These are phyloP conservation scores for Kazachstania psychrophila DNA, from an alignment of 805 yeast genomes.

Conservation along the genomic window DNA sequence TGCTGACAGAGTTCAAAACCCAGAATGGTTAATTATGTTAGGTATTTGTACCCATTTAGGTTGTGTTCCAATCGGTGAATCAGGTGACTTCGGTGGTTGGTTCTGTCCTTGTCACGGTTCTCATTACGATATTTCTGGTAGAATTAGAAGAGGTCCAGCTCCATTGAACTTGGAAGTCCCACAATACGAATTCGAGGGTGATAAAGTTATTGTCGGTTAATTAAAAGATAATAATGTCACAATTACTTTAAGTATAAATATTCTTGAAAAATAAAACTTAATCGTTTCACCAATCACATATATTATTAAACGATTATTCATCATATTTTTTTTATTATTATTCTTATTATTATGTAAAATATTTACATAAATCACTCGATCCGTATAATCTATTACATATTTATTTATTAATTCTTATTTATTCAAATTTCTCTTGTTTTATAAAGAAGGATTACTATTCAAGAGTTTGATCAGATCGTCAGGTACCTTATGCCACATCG, in stretches of 20 bases:
- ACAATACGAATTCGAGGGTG: conserved; percentile 75
- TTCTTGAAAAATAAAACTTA: no score
- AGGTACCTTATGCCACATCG: conserved; percentile 28
- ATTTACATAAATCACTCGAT: conserved; percentile 1
- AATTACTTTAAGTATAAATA: background rate
- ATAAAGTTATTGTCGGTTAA: conserved; percentile 83
- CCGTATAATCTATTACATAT: conserved; percentile 6
- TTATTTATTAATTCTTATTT: background rate
- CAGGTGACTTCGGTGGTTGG: conserved; percentile 99
- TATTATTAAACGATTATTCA: conserved; percentile 1
- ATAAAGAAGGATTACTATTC: conserved; percentile 11
- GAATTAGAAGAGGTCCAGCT: conserved; percentile 99
- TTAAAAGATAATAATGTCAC: no score
- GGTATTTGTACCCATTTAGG: conserved; percentile 99
- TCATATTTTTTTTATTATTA: conserved; percentile 1
- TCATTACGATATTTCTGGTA: conserved; percentile 98
- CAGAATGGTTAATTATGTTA: conserved; percentile 98
- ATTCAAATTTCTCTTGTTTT: conserved; percentile 1
- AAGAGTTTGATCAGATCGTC: conserved; percentile 27
- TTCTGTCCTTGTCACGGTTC: conserved; percentile 99
- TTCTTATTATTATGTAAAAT: conserved; percentile 3
- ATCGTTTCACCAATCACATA: no score
- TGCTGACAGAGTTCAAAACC: conserved; percentile 87
- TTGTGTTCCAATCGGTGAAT: conserved; percentile 99
- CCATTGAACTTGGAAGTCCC: conserved; percentile 98